Evolutionary conservation across 2,329 filamentous ascomycete species (phyloP).

Genomic region (Trichophyton benhamiae): DNA sequence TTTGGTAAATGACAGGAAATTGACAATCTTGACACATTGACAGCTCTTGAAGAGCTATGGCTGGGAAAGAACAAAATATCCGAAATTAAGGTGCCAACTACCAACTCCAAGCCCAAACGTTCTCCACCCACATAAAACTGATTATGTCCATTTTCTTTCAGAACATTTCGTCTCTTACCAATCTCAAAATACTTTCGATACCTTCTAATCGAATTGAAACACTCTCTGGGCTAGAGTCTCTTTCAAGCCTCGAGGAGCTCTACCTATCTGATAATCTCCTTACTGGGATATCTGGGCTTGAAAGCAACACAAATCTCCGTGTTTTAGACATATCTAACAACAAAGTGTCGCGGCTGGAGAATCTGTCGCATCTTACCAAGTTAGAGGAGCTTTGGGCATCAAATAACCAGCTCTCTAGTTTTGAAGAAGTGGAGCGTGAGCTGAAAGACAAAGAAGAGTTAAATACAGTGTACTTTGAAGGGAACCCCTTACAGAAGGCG

Average conservation of each 20-base stretch:
- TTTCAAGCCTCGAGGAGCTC: constrained; percentile 72
- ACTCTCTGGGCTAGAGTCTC: constrained; percentile 60
- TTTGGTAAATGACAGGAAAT: constrained; percentile 46
- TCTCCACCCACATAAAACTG: neutral
- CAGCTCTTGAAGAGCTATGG: constrained; percentile 79
- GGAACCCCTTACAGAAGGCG: constrained; percentile 72
- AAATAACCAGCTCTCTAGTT: constrained; percentile 69
- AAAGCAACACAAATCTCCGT: constrained; percentile 53
- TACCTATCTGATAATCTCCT: constrained; percentile 95
- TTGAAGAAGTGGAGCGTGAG: constrained; percentile 65
- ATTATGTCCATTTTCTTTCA: constrained; percentile 13
- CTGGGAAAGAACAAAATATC: constrained; percentile 94
- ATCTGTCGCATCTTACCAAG: constrained; percentile 54
- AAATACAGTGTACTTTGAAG: constrained; percentile 91
- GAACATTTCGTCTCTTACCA: constrained; percentile 60
- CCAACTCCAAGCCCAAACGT: neutral
- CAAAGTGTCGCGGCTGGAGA: constrained; percentile 60
- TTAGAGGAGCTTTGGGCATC: constrained; percentile 92
- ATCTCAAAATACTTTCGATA: constrained; percentile 78
- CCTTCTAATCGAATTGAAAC: constrained; percentile 85
- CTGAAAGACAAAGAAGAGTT: constrained; percentile 67
- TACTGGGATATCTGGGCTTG: constrained; percentile 60
- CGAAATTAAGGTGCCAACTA: constrained; percentile 49
- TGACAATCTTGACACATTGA: constrained; percentile 65
- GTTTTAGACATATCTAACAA: constrained; percentile 88